A percentile compares a stretch with the other conserved stretches of the same genome.
These are phyloP conservation scores for Arthroderma sp. DNA, from an alignment of 2,329 filamentous ascomycete species.

Conservation along the genomic window DNA sequence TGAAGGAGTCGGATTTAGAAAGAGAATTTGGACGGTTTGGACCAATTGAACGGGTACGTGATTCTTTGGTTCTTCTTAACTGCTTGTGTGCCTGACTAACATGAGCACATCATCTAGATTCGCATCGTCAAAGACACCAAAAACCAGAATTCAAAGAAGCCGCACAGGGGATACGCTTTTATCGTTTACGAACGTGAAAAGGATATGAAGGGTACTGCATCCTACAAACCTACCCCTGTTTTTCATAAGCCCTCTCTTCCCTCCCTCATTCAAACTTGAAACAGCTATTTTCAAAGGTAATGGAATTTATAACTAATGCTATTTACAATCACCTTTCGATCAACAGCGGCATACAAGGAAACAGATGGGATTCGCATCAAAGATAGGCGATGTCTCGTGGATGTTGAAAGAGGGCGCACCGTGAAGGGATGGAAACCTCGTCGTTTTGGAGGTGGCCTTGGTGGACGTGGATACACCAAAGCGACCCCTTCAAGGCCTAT, in stretches of 20 bases:
- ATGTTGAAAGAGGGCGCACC: conserved; percentile 90
- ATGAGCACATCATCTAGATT: conserved; percentile 45
- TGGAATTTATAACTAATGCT: conserved; percentile 23
- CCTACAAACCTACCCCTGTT: conserved; percentile 25
- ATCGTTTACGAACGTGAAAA: conserved; percentile 94
- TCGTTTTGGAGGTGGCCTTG: conserved; percentile 80
- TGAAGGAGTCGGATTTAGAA: conserved; percentile 79
- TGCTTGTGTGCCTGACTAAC: conserved; percentile 6
- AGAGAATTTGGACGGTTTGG: conserved; percentile 88
- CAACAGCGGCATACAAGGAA: conserved; percentile 74
- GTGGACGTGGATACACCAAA: conserved; percentile 86
- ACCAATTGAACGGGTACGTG: conserved; percentile 73
- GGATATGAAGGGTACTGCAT: conserved; percentile 86
- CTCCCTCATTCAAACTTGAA: conserved; percentile 10
- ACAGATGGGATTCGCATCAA: conserved; percentile 85
- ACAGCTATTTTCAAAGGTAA: conserved; percentile 14
- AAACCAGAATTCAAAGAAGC: conserved; percentile 65
- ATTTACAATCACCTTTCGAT: conserved; percentile 28
- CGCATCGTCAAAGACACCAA: conserved; percentile 72
- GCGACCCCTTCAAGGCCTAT: conserved; percentile 57
- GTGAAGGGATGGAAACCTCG: conserved; percentile 88
- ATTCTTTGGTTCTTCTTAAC: background rate
- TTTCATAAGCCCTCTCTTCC: conserved; percentile 11
- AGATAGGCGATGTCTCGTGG: conserved; percentile 80
- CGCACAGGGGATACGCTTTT: conserved; percentile 85